phyloP scores from a whole-genome alignment of 1,284 basidiomycete species.

The Quambalaria eucalypti region DNA sequence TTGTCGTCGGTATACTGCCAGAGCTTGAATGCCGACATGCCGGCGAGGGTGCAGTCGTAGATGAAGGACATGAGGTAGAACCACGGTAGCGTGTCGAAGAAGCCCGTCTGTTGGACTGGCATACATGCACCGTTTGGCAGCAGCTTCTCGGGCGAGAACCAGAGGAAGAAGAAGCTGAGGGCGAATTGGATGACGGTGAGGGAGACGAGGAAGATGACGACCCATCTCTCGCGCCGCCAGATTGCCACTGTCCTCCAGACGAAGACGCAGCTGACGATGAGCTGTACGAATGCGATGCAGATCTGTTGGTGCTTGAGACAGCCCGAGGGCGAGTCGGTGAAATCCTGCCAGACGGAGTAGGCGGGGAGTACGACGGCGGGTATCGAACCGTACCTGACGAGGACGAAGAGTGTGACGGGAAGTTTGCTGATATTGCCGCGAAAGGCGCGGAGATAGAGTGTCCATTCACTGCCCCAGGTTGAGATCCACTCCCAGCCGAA shows the following conservation, averaged over 20 bases:
- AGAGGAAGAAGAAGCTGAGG: slow-evolving; percentile 19
- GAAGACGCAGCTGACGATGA: slow-evolving; percentile 20
- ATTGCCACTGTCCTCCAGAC: slow-evolving; percentile 35
- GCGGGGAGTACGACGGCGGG: slow-evolving; percentile 16
- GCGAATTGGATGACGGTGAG: slow-evolving; percentile 19
- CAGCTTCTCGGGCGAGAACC: slow-evolving; percentile 12
- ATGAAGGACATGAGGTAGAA: slow-evolving; percentile 25
- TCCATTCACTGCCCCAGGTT: slow-evolving; percentile 9
- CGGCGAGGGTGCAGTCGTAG: slow-evolving; percentile 20
- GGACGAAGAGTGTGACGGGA: slow-evolving; percentile 22
- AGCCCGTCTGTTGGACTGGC: slow-evolving; percentile 3
- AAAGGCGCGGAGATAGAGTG: slow-evolving; percentile 18
- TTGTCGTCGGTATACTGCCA: slow-evolving; percentile 1
- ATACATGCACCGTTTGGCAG: slow-evolving; percentile 16
- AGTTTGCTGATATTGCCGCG: slow-evolving; percentile 13
- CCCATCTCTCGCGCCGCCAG: slow-evolving; percentile 24
- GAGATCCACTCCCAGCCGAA: slow-evolving; percentile 17
- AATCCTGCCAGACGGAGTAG: slow-evolving; percentile 19
- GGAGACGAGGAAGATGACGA: slow-evolving; percentile 15
- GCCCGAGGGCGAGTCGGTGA: neutral
- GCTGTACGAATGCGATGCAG: slow-evolving; percentile 21
- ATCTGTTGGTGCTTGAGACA: slow-evolving; percentile 20
- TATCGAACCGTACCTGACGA: slow-evolving; percentile 22
- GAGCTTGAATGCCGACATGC: slow-evolving; percentile 22
- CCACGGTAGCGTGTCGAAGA: slow-evolving; percentile 20